Base-by-base conservation (phyloP, 2,329 filamentous ascomycete species). In the Pestalotiopsis sp. region DNA sequence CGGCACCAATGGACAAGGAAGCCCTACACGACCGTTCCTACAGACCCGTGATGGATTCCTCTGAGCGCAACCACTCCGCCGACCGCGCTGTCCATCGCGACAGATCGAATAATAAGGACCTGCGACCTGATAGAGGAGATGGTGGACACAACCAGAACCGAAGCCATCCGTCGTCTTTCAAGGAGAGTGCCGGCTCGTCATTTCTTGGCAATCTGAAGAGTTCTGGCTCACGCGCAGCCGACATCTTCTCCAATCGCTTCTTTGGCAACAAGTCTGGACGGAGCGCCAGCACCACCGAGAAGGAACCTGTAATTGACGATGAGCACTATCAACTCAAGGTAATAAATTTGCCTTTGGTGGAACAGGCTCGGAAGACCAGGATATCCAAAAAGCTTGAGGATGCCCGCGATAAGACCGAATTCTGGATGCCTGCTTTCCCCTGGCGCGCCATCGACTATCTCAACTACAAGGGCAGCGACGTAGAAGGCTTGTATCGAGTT, bases 381-480 rank as follows among this genome's bases (percentile, higher is more conserved):
- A 98, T 98, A 77, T 97, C 94, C 7, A 97, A 95, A 81, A 90
- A 92, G 38, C 84, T 98, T 58, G 94, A 97, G 76, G 90, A 93
- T 70, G 97, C 95, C 11, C 89, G 91, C 71, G 95, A 98, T 77
- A 98, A 98, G 85, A 98, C 95, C 0, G 95, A 98, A 77, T 98
- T 97, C 77, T 98, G 95, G 95, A 97, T 98, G 95, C 95, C 95
- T 13, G 93, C 94, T 6, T 91, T 98, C 69, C 95, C 95, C 0
- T 98, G 95, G 92, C 88, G 95, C 71, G 97, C 94, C 69, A 98
- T 98, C 72, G 95, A 98, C 82, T 98, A 97, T 78, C 85, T 98
- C 66, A 98, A 98, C 80, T 96, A 95, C 81, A 97, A 96, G 77
- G 94, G 94, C 52, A 96, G 93, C 74, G 95, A 98, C 76, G 94